Percentiles rank a stretch among this genome's conserved stretches.
phyloP scores from a whole-genome alignment of 2,329 filamentous ascomycete genomes.

The Aspergillus tanneri region DNA sequence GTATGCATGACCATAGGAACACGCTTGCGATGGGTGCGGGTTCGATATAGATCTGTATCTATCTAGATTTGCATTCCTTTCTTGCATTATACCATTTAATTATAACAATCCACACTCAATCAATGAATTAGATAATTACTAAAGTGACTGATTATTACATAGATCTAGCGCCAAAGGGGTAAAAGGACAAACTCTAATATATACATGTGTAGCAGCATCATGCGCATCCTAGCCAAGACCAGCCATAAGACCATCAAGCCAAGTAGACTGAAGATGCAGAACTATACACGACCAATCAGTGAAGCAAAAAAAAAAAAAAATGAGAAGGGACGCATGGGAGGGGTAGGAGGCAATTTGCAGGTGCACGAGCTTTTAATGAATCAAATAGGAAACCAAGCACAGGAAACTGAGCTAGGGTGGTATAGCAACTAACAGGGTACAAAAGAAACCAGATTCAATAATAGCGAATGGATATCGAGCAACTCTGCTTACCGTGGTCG shows the following conservation, averaged over 20 bases:
- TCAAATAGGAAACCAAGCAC: conserved; percentile 9
- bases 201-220: conserved; percentile 32
- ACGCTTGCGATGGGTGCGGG: too few relatives aligned
- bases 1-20: too few relatives aligned
- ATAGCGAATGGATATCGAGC: conserved; percentile 22
- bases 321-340: conserved; percentile 1
- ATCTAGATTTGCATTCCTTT: too few relatives aligned
- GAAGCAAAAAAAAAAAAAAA: conserved; percentile 13
- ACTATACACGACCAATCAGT: conserved; percentile 24
- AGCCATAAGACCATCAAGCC: conserved; percentile 17
- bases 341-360: conserved; percentile 5
- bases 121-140: conserved; percentile 21
- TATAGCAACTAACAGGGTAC: conserved; percentile 22
- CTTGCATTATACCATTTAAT: too few relatives aligned
- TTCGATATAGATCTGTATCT: too few relatives aligned
- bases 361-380: conserved; percentile 20
- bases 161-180: conserved; percentile 30
- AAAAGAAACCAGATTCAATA: conserved; percentile 17
- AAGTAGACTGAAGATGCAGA: conserved; percentile 15
- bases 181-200: conserved; percentile 32
- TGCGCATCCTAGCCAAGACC: conserved; percentile 26
- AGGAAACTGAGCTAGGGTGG: conserved; percentile 15
- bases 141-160: conserved; percentile 38
- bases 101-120: too few relatives aligned
- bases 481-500: conserved; percentile 14